Evolutionary conservation across 2,329 filamentous ascomycete species (phyloP), one percentile per base, ranked within the genome.

Genomic region (Penicillium olsonii): DNA sequence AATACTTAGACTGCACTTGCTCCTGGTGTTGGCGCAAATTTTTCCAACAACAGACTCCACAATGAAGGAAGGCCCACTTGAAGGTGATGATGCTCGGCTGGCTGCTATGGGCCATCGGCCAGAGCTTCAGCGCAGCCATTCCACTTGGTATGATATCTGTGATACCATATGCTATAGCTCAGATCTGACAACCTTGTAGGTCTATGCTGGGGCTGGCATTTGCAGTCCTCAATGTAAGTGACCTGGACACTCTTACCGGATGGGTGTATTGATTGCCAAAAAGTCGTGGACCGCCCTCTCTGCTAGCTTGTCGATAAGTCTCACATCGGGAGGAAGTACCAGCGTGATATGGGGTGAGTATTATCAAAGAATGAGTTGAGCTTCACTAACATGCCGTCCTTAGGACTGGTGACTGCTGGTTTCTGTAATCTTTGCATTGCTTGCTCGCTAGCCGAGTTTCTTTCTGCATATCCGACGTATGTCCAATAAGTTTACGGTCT

Each of bases 241-340:
- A 7, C 8, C 9, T 9, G 18, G 11, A 31, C 6, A 15, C 19
- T 39, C n/a, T 35, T 9, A 24, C 14, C 29, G 29, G 15, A 39
- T 6, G 8, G 15, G 34, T 35, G 18, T 34, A 15, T 48, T 61
- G 42, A 59, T 43, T 15, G 11, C 24, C 11, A 22, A 17, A 33
- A 19, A 68, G 67, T 82, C 80, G 2, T 84, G 82, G 82, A 84
- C 81, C 2, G 81, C 81, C 3, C 70, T 84, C 4, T 79, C 80
- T 7, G 77, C 81, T 1, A 83, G 79, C 37, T 66, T 84, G 42
- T 80, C 77, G 3, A 72, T 85, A 8, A 81, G 83, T 7, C 73
- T 92, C 26, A 85, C 87, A 0, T 86, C 82, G n/a, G 88, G 88
- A 24, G 88, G 88, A 0, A 81, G 85, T 10, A 84, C 81, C 7